Base-by-base conservation (phyloP, 768 basidiomycete species). In the Podaxis mareebaensis region DNA sequence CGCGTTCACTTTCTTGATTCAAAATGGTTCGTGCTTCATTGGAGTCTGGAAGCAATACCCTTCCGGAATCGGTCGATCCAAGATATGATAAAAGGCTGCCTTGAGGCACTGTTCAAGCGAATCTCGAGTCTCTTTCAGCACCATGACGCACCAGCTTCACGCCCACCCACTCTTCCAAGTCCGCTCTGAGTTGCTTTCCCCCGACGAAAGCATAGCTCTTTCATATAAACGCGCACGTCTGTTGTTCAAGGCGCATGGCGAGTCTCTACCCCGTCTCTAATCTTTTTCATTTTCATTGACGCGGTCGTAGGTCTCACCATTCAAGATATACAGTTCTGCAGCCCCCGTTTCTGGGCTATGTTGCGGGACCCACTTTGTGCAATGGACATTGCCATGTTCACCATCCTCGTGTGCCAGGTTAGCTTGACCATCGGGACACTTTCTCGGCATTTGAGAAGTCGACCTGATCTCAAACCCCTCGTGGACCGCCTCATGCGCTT, bases 361-460 rank as follows among this genome's bases (percentile, higher is more conserved):
- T 81, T 84, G 74, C 80, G 71, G 20, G 84, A 86, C 67, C 84
- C 84, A 1, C 80, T 85, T 39, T 75, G 78, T 65, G 76, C 80
- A 13, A 66, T 81, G 36, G 85, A 86, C 65, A 78, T 79, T 44
- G 82, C 85, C 46, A 79, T 83, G 78, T 81, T 80, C 68, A 85
- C 81, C 11, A 80, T 86, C 42, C 63, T 86, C 57, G 78, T 83
- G 2, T 79, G 77, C 10, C 85, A 86, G 58, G 75, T 82, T 58
- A 83, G 83, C 26, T 71, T 87, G 38, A 72, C 80, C 2, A 79
- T 84, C n/a, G 85, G 85, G 15, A 85, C 85, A 0, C 76, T 85
- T 26, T 79, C 83, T 26, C 78, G 79, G 20, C 81, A 84, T 72
- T 70, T 85, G 38, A 74, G 74, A 55, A 74, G 66, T 40, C 79